These are phyloP conservation scores for Saturnispora kantuleensis DNA, from an alignment of 805 yeast species.

Conservation along the genomic window DNA sequence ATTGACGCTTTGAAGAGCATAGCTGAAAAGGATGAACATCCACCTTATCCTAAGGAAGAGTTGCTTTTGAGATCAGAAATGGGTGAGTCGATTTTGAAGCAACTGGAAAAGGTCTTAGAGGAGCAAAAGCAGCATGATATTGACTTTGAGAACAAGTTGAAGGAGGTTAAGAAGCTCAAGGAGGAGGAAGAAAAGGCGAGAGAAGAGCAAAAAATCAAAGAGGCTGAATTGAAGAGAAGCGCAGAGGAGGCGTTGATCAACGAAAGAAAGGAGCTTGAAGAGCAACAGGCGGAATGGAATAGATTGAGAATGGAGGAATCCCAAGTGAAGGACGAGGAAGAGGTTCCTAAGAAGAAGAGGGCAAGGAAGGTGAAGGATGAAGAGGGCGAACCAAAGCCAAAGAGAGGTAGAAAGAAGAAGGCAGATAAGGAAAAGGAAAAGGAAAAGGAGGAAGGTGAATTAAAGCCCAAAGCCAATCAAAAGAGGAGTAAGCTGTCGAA, in stretches of 20 bases:
- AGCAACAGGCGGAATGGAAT: constrained; percentile 49
- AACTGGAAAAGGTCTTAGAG: constrained; percentile 57
- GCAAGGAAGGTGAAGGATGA: constrained; percentile 22
- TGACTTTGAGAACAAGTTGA: constrained; percentile 49
- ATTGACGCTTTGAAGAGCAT: constrained; percentile 47
- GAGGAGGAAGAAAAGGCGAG: constrained; percentile 42
- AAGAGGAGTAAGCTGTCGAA: constrained; percentile 19
- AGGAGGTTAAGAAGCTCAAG: constrained; percentile 59
- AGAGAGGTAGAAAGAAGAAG: constrained; percentile 11
- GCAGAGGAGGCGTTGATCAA: constrained; percentile 32
- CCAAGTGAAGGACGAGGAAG: constrained; percentile 28
- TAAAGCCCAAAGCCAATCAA: constrained; percentile 13
- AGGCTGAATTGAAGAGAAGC: constrained; percentile 38
- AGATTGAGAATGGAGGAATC: constrained; percentile 28
- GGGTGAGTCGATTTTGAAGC: constrained; percentile 69
- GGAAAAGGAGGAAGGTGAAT: too few species aligned
- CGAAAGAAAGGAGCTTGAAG: constrained; percentile 41
- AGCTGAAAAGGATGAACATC: constrained; percentile 40
- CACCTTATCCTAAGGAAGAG: constrained; percentile 75
- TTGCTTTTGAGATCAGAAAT: constrained; percentile 77
- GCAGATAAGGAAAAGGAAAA: too few species aligned
- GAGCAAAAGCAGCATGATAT: constrained; percentile 65
- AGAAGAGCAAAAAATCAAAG: constrained; percentile 34
- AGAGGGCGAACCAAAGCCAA: constrained; percentile 8
- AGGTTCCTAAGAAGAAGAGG: constrained; percentile 22